Conservation (phyloP, 495 filamentous ascomycete genomes). For the Neurospora terricola region DNA sequence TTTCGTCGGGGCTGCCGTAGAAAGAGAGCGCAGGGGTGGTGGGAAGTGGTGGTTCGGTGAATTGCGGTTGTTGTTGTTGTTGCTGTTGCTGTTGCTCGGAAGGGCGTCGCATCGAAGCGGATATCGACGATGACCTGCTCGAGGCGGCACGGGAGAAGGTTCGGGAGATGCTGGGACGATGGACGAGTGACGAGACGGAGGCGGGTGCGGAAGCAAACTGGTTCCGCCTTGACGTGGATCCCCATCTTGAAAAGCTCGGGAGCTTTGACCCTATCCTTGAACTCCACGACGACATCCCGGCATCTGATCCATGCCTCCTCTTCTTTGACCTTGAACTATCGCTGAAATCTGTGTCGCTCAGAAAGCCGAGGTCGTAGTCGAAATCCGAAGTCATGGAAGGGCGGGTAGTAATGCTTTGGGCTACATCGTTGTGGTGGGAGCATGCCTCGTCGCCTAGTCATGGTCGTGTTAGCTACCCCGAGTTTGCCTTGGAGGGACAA, state of each 20-base stretch:
- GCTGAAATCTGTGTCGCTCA: conserved; percentile 50
- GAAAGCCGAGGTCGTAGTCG: conserved; percentile 52
- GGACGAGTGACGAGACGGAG: conserved; percentile 34
- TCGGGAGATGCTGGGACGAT: conserved; percentile 29
- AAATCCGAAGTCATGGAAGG: conserved; percentile 23
- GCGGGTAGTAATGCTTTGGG: conserved; percentile 26
- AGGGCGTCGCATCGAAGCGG: conserved; percentile 41
- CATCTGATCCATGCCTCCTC: conserved; percentile 52
- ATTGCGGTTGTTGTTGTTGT: neutral
- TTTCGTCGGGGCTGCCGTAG: conserved; percentile 48
- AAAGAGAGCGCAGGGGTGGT: conserved; percentile 58
- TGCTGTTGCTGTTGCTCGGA: conserved; percentile 22
- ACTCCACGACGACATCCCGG: conserved; percentile 52
- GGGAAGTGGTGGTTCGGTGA: conserved; percentile 42
- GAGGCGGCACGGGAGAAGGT: conserved; percentile 44
- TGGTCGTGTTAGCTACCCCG: neutral
- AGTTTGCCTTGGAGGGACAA: neutral
- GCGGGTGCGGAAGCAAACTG: conserved; percentile 36
- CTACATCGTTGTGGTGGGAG: conserved; percentile 26
- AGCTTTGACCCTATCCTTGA: conserved; percentile 61
- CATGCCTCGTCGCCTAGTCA: conserved; percentile 35
- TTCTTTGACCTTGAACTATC: conserved; percentile 43
- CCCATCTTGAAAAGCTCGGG: conserved; percentile 60
- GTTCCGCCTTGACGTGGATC: conserved; percentile 41
- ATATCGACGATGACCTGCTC: conserved; percentile 59